Evolutionary conservation across 2,329 filamentous ascomycete species (phyloP).

Genomic region (Exophiala xenobiotica): DNA sequence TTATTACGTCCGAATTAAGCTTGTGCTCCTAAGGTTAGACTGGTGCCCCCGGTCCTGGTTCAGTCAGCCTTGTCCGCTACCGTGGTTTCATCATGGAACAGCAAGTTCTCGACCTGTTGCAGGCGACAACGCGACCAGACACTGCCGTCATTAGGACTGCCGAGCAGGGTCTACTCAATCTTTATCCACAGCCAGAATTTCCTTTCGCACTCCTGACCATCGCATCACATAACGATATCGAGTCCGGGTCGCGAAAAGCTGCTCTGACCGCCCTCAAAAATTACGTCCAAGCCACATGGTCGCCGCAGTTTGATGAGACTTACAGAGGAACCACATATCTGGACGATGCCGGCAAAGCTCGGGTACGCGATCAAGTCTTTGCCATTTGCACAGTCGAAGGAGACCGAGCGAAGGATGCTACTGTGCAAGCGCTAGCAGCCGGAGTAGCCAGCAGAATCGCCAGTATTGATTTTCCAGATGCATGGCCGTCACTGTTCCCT

Average conservation of each 20-base stretch:
- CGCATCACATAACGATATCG: constrained; percentile 71
- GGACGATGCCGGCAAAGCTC: constrained; percentile 68
- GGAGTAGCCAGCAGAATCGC: constrained; percentile 92
- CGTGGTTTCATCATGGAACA: constrained; percentile 69
- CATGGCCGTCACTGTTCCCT: constrained; percentile 88
- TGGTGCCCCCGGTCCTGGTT: constrained; percentile 5
- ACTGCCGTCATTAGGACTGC: constrained; percentile 69
- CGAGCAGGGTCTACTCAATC: constrained; percentile 75
- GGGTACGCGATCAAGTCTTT: constrained; percentile 71
- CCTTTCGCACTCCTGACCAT: constrained; percentile 78
- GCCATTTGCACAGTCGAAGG: constrained; percentile 71
- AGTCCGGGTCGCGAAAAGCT: constrained; percentile 75
- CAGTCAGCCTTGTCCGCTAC: constrained; percentile 17
- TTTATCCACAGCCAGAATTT: constrained; percentile 68
- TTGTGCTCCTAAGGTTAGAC: constrained; percentile 5
- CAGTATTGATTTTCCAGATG: constrained; percentile 85
- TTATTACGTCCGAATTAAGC: not conserved
- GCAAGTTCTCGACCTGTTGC: constrained; percentile 82
- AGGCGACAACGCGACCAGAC: constrained; percentile 74
- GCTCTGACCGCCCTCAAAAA: constrained; percentile 76
- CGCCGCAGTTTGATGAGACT: constrained; percentile 65
- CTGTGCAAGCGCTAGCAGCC: constrained; percentile 57
- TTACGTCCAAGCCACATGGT: constrained; percentile 85
- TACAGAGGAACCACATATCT: constrained; percentile 68
- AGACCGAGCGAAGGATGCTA: constrained; percentile 22